Evolutionary conservation across 768 basidiomycete species (phyloP), one percentile per base, ranked within the genome.

Genomic region (Exidia glandulosa): DNA sequence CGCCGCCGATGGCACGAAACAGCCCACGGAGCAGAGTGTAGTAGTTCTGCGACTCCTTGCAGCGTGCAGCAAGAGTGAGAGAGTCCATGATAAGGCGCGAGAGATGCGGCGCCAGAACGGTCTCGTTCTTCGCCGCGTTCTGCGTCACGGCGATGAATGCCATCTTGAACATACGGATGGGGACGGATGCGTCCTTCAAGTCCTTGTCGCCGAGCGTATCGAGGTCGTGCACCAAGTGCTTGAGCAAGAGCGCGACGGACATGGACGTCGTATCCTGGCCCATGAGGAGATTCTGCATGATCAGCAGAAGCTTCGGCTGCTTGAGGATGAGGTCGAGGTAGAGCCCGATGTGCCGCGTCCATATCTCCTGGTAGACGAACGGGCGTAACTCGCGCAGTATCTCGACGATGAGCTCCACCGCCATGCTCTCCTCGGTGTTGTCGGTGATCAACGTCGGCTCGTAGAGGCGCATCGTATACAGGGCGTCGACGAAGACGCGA

Each of bases 21-120:
- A 99, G 81, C 0, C 90, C 89, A 60, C 94, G 82, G 12, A 98
- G 81, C 23, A 98, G 81, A 68, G 91, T 86, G 73, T 94, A 94
- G 70, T 98, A 98, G 68, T 94, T 88, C 1, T 86, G 84, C 1
- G 96, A 90, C 66, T 93, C 92, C 29, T 86, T 79, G 1, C 95
- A 87, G 70, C 93, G 94, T 31, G 92, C 88, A 2, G 95, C 93
- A 57, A 94, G 79, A 36, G 93, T 90, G 70, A 99, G 96, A 61
- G 90, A 97, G 66, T 94, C 90, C 87, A 96, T 94, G 66, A 99
- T 86, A 50, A 99, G 73, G 70, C 91, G 91, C 16, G 90, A 85
- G 34, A 99, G 80, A 73, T 98, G 92, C 1, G 89, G 84, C 14
- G 93, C 93, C n/a, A 99, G 77, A 57, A 98, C 92, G 6, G 87